Percentiles rank a stretch among this genome's conserved stretches.
Conservation (phyloP, 805 yeast genomes). For the Maudiozyma pseudohumilis region DNA sequence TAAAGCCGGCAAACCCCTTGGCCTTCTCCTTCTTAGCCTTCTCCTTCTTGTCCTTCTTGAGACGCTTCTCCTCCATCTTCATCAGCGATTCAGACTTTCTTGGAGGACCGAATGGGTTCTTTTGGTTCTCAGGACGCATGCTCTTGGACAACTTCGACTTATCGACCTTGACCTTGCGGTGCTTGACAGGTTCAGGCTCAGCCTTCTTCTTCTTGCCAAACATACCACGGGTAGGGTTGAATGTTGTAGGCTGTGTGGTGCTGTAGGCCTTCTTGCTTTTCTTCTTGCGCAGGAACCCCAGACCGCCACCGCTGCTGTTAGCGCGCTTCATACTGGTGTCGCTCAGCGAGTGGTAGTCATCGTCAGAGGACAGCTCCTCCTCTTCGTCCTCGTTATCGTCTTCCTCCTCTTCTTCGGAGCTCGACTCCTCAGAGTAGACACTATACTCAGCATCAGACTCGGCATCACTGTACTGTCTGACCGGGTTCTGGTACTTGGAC, state of each 20-base stretch:
- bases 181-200: background rate
- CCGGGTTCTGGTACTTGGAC: too few species aligned
- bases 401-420: background rate
- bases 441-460: too few species aligned
- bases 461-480: too few species aligned
- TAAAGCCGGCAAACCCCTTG: too few species aligned
- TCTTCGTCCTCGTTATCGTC: background rate
- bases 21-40: too few species aligned
- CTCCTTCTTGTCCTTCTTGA: background rate
- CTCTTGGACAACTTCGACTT: background rate
- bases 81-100: background rate
- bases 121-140: background rate
- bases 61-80: background rate
- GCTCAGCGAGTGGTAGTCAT: too few species aligned
- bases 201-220: background rate
- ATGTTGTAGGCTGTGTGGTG: constrained; percentile 3
- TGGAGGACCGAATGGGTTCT: background rate
- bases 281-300: background rate
- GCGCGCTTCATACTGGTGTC: too few species aligned
- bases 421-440: too few species aligned
- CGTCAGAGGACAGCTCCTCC: too few species aligned
- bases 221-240: background rate
- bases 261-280: background rate
- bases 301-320: too few species aligned
- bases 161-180: background rate